Evolutionary conservation across 495 filamentous ascomycete genomes (phyloP).

Genomic region (Sordaria brevicollis): DNA sequence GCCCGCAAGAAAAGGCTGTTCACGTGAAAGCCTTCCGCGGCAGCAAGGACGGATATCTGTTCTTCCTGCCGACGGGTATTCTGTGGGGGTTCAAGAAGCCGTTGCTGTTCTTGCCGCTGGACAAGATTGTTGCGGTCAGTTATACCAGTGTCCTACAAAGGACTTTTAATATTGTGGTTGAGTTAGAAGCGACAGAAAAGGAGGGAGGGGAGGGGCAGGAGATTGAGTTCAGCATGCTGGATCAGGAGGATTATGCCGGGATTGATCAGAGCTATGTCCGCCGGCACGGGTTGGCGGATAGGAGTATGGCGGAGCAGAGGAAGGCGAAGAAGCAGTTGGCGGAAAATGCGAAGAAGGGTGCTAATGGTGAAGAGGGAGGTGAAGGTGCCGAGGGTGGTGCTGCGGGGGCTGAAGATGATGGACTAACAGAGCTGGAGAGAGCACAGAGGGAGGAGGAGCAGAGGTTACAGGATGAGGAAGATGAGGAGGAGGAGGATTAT

Average conservation of each 20-base stretch:
- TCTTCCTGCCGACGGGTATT: conserved; percentile 78
- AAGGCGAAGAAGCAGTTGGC: conserved; percentile 58
- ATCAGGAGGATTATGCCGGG: conserved; percentile 71
- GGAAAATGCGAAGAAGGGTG: conserved; percentile 30
- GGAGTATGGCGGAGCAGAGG: conserved; percentile 80
- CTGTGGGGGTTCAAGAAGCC: conserved; percentile 96
- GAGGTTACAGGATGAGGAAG: conserved; percentile 54
- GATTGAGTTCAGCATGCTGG: conserved; percentile 76
- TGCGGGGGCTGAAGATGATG: conserved; percentile 50
- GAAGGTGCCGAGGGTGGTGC: conserved; percentile 33
- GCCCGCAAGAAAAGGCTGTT: conserved; percentile 83
- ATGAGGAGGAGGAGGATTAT: conserved; percentile 86
- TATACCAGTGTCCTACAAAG: conserved; percentile 86
- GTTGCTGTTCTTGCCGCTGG: conserved; percentile 72
- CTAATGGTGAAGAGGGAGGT: conserved; percentile 45
- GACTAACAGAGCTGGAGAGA: conserved; percentile 50
- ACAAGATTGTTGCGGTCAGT: conserved; percentile 66
- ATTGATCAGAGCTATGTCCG: conserved; percentile 75
- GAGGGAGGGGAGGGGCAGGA: conserved; percentile 46
- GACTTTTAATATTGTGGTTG: conserved; percentile 85
- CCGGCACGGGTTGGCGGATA: conserved; percentile 72
- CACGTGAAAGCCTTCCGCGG: conserved; percentile 87
- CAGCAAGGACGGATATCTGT: conserved; percentile 91
- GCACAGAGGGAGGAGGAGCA: conserved; percentile 39
- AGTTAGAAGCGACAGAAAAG: conserved; percentile 36